phyloP scores from a whole-genome alignment of 345 rosid species.

The Eucalyptus albens region DNA sequence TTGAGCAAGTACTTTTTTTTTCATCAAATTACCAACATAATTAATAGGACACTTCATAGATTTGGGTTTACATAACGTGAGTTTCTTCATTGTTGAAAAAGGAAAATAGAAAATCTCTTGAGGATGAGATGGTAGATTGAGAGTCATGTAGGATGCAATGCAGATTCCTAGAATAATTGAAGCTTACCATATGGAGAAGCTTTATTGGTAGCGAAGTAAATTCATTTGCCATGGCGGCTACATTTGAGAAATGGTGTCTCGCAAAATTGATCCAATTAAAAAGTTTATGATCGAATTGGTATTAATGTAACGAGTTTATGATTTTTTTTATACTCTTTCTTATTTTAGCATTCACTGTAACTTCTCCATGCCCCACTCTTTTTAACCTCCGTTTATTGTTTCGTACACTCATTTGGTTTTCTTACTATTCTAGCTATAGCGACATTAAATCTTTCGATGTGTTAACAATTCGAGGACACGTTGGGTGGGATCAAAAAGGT shows the following conservation, averaged over 20 bases:
- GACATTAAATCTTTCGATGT: background rate
- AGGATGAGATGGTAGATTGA: background rate
- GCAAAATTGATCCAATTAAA: background rate
- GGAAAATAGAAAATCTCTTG: background rate
- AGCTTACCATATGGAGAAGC: background rate
- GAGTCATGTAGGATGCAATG: background rate
- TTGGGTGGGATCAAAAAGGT: background rate
- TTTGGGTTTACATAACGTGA: background rate
- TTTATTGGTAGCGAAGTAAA: background rate
- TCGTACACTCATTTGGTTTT: background rate
- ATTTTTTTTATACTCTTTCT: too few relatives aligned
- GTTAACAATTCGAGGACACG: background rate
- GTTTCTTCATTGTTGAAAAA: background rate
- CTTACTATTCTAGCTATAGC: background rate
- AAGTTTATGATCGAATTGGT: rapidly evolving
- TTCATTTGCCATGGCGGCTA: background rate
- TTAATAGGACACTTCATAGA: background rate
- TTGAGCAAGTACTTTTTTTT: background rate
- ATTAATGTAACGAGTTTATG: rapidly evolving
- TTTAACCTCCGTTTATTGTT: background rate
- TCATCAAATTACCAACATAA: background rate
- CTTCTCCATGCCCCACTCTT: background rate
- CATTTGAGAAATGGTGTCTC: background rate
- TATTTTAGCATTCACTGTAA: background rate
- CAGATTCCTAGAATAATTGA: background rate